Percentiles rank a stretch among this genome's conserved stretches.
Conservation (phyloP, 352 stramenopile genomes). For the Globisporangium spiculum region DNA sequence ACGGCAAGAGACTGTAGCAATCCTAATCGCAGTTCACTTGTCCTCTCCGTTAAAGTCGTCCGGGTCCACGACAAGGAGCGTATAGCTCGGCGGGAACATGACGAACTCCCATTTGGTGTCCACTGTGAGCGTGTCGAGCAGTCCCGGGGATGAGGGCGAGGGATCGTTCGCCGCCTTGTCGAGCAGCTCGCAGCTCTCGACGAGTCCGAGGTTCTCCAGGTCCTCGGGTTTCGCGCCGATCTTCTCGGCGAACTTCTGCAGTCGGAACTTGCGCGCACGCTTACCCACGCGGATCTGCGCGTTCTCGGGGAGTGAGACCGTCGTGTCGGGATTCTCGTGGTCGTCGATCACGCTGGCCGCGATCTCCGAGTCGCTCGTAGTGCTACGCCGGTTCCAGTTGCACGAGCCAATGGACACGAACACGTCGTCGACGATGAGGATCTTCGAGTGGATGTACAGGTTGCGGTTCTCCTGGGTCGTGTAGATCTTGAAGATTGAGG, state of each 20-base stretch:
- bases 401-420: constrained; percentile 82
- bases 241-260: constrained; percentile 57
- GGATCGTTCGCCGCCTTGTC: constrained; percentile 19
- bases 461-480: constrained; percentile 39
- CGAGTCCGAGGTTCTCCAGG: constrained; percentile 18
- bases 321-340: background rate
- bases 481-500: constrained; percentile 58
- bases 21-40: background rate
- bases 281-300: constrained; percentile 42
- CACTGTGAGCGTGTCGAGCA: constrained; percentile 39
- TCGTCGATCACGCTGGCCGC: constrained; percentile 50
- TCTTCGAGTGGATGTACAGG: constrained; percentile 81
- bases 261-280: constrained; percentile 38
- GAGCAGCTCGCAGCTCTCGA: constrained; percentile 31
- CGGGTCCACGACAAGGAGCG: constrained; percentile 39
- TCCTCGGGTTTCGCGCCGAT: constrained; percentile 22
- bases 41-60: constrained; percentile 23
- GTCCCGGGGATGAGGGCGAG: background rate
- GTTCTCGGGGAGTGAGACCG: background rate
- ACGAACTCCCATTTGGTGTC: constrained; percentile 30
- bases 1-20: background rate
- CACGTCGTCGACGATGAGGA: constrained; percentile 84
- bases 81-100: constrained; percentile 28
- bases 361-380: constrained; percentile 63
- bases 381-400: constrained; percentile 92